A percentile compares a stretch with the other conserved stretches of the same genome.
Evolutionary conservation across 495 filamentous ascomycete species (phyloP).

Genomic region (Penicillium salamii): DNA sequence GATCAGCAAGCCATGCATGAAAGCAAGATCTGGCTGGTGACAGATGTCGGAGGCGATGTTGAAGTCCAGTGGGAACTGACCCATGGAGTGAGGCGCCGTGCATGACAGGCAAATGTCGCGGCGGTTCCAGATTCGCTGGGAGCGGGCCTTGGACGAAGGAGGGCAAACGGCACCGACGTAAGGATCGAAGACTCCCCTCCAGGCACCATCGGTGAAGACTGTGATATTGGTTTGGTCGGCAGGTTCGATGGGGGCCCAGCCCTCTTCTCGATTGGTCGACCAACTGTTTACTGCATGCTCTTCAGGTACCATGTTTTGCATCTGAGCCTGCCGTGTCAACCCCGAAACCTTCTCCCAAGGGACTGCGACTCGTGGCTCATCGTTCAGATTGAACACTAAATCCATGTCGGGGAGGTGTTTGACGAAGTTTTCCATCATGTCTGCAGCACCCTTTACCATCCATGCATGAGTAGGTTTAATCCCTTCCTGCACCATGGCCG

Average conservation of each 20-base stretch:
- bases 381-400: slow-evolving; percentile 74
- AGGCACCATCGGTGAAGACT: slow-evolving; percentile 49
- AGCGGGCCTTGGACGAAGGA: slow-evolving; percentile 53
- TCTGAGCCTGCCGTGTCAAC: slow-evolving; percentile 35
- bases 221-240: slow-evolving; percentile 40
- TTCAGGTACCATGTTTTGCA: slow-evolving; percentile 18
- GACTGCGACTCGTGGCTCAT: slow-evolving; percentile 72
- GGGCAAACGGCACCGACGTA: slow-evolving; percentile 54
- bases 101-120: slow-evolving; percentile 62
- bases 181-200: slow-evolving; percentile 44
- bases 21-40: slow-evolving; percentile 75
- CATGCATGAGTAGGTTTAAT: slow-evolving; percentile 51
- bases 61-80: slow-evolving; percentile 65
- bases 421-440: slow-evolving; percentile 67
- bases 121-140: slow-evolving; percentile 40
- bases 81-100: slow-evolving; percentile 62
- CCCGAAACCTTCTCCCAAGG: slow-evolving; percentile 57
- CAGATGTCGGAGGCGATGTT: slow-evolving; percentile 63
- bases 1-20: slow-evolving; percentile 69
- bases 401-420: slow-evolving; percentile 76
- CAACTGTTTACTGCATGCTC: slow-evolving; percentile 27
- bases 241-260: slow-evolving; percentile 45
- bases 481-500: slow-evolving; percentile 39
- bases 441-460: slow-evolving; percentile 57
- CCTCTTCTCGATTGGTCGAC: slow-evolving; percentile 33